Base-by-base conservation (phyloP, 768 basidiomycete species). In the Auricularia auricula-judae region DNA sequence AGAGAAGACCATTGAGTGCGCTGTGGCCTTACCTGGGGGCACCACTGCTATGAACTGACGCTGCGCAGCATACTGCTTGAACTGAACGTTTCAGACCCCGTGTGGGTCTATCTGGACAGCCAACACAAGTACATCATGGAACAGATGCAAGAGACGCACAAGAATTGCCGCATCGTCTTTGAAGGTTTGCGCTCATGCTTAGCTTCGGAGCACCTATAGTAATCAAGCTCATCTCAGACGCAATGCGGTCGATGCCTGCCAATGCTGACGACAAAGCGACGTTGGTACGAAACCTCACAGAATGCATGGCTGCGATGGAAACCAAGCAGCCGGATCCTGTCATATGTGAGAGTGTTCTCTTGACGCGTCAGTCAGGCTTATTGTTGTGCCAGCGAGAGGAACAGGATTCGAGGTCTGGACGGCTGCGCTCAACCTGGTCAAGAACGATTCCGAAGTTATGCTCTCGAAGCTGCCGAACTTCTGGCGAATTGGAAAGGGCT, bases 91-190 rank as follows among this genome's bases (percentile, higher is more conserved):
- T 80, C 85, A 65, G 96, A 99, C 71, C 92, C 95, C 0, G 83
- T 93, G 54, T 99, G 96, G 97, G 85, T 87, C 8, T 99, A 91
- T 74, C 91, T 99, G 69, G 97, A 98, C 69, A 86, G 86, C 64
- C 95, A 98, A 68, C 93, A 98, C 72, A 83, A 85, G 53, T 83
- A 92, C 70, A 92, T 98, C 60, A 76, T 95, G 69, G 83, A 87
- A 39, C 83, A 83, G 64, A 89, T 95, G 84, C 84, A 82, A 68
- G 79, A 80, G 39, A 74, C 83, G 2, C 88, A 86, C 74, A 76
- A 77, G 56, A 75, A 80, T 62, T 79, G 84, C 34, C 73, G 82
- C 11, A 76, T 80, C 16, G 70, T 74, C 23, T 80, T 92, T 62
- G 70, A 78, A 69, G 78, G 89, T 83, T 74, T 64, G 80, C 18